Base-by-base conservation (phyloP, 140 eudicot species). In the Flaveria floridana region DNA sequence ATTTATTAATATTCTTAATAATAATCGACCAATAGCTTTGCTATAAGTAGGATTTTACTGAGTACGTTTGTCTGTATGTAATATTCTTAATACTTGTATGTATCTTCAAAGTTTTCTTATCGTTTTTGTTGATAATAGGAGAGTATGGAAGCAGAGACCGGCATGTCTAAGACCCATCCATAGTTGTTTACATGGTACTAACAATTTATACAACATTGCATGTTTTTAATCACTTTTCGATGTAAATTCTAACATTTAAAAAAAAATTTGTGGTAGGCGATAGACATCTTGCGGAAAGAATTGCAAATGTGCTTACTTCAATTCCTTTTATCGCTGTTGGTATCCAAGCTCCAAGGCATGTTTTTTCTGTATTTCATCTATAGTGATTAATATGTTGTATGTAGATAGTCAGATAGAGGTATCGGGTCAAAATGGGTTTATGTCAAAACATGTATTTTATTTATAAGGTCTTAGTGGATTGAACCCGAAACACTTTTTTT, bases 281-380 rank as follows among this genome's bases (percentile, higher is more conserved):
- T 84, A 82, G 74, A 70, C 81, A 72, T 82, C 62, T 87, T 82
- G 91, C 82, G 58, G 99, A 90, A 79, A 94, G 85, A 68, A 68
- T 88, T 73, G 94, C 82, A n/a, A 94, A 94, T 63, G 97, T 94
- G 48, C 86, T 94, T 74, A 92, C 98, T 79, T 94, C 99, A 50
- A 86, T 94, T 78, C 99, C 99, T 82, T 94, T 94, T 68, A 85
- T 94, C 65, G 97, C 87, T 75, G 94, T 90, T 72, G 99, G 99
- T 56, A 71, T 86, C 71, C 88, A 82, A 73, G 86, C 94, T 68
- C 97, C 99, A 79, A 94, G 97, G 99, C 78, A 77, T 30, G 75
- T 65, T 72, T 44, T 65, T 15, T 65, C 1, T 9, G 9, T 18
- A 21, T 71, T 52, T 78, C 16, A 7, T 64, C 57, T 21, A 44